Evolutionary conservation across 129 eudicot species (phyloP).

Genomic region (Mikania micrantha): DNA sequence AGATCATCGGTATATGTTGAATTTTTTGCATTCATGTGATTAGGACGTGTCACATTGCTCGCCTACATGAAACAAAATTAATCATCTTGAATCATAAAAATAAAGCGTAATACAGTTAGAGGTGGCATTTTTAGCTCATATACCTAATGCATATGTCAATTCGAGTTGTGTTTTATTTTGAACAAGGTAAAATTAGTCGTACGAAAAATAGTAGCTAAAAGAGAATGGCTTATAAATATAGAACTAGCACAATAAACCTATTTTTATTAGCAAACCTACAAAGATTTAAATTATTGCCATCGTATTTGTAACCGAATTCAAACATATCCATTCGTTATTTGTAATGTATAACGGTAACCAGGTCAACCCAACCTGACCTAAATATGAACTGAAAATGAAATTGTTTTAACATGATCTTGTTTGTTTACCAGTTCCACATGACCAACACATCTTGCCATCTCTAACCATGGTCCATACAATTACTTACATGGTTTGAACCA

Average conservation of each 20-base stretch:
- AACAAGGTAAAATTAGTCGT: neutral
- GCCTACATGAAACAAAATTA: constrained; percentile 27
- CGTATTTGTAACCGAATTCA: neutral
- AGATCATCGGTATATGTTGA: constrained; percentile 20
- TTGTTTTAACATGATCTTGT: neutral
- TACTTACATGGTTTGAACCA: constrained; percentile 41
- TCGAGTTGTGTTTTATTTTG: neutral
- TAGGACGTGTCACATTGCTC: constrained; percentile 17
- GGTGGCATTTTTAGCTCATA: no score
- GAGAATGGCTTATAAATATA: neutral
- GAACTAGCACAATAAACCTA: neutral
- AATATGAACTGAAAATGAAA: neutral
- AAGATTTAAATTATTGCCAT: neutral
- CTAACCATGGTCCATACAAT: neutral
- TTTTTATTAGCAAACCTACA: neutral
- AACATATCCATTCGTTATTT: neutral
- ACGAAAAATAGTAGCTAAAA: neutral
- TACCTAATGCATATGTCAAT: neutral
- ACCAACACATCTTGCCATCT: neutral
- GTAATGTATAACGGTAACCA: neutral
- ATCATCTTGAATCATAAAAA: neutral
- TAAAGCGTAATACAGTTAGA: no score
- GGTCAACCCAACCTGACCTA: neutral
- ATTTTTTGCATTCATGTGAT: constrained; percentile 23
- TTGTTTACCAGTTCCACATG: neutral